These are phyloP conservation scores for Gentiana dahurica DNA, from an alignment of 257 asterid genomes.

Conservation along the genomic window DNA sequence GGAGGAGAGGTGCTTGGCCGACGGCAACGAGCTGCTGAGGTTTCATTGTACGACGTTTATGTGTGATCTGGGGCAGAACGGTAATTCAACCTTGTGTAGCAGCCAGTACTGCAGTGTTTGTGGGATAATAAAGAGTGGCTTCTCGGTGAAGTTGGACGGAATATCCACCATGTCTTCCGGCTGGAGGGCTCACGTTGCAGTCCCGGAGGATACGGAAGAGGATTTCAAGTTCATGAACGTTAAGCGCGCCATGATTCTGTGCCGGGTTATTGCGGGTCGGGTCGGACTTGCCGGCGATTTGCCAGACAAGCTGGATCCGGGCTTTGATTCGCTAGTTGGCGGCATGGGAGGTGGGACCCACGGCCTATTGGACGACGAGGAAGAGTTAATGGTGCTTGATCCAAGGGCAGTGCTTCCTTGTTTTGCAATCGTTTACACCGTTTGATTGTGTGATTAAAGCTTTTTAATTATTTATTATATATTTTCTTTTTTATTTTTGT, in stretches of 20 bases:
- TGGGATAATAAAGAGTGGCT: slow-evolving; percentile 57
- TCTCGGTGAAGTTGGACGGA: slow-evolving; percentile 77
- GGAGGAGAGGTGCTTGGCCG: slow-evolving; percentile 67
- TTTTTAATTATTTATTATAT: no score
- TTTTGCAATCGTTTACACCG: slow-evolving; percentile 67
- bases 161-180: slow-evolving; percentile 55
- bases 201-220: slow-evolving; percentile 73
- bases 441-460: slow-evolving; percentile 10
- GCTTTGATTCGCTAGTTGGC: slow-evolving; percentile 64
- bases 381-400: slow-evolving; percentile 67
- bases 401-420: slow-evolving; percentile 93
- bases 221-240: slow-evolving; percentile 79
- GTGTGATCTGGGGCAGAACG: slow-evolving; percentile 44
- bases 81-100: slow-evolving; percentile 33
- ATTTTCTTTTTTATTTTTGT: no score
- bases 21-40: slow-evolving; percentile 75
- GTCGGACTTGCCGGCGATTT: slow-evolving; percentile 41
- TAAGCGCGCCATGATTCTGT: slow-evolving; percentile 59
- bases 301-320: slow-evolving; percentile 34
- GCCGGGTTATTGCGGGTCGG: slow-evolving; percentile 88
- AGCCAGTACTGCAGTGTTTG: slow-evolving; percentile 68
- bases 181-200: slow-evolving; percentile 68
- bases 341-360: slow-evolving; percentile 23
- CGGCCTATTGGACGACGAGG: slow-evolving; percentile 36
- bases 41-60: slow-evolving; percentile 66